Conservation (phyloP, 371 early-diverging fungal genomes). For the Rhizopus sp. region DNA sequence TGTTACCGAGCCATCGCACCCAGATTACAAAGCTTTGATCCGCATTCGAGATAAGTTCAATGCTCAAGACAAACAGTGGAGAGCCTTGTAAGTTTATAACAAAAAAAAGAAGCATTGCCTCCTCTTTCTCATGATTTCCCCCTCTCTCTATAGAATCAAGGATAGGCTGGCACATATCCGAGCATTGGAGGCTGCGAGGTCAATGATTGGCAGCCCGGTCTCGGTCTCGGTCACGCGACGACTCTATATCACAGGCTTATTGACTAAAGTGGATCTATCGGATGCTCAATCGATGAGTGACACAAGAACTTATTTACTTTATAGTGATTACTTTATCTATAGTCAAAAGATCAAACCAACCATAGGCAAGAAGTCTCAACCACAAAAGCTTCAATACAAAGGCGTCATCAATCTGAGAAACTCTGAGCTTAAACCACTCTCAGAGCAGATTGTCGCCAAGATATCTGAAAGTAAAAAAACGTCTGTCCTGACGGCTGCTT, state of each 20-base stretch:
- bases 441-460: constrained; percentile 10
- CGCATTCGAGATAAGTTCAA: constrained; percentile 11
- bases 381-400: constrained; percentile 17
- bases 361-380: background rate
- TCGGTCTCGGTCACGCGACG: constrained; percentile 17
- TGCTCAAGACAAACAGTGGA: constrained; percentile 11
- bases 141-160: constrained; percentile 13
- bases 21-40: constrained; percentile 14
- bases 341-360: constrained; percentile 17
- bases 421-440: constrained; percentile 17
- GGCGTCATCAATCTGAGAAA: constrained; percentile 17
- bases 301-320: constrained; percentile 20
- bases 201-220: constrained; percentile 17
- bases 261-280: constrained; percentile 14
- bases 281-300: constrained; percentile 18
- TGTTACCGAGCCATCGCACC: constrained; percentile 24
- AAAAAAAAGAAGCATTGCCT: background rate
- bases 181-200: constrained; percentile 16
- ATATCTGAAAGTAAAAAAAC: constrained; percentile 14
- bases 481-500: constrained; percentile 4
- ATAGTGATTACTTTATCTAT: constrained; percentile 22
- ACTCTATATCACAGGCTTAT: constrained; percentile 10
- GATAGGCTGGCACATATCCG: constrained; percentile 22
- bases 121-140: background rate
- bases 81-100: constrained; percentile 11